Base-by-base conservation (phyloP, 2,329 filamentous ascomycete genomes). In the Tetracladium maxilliforme region DNA sequence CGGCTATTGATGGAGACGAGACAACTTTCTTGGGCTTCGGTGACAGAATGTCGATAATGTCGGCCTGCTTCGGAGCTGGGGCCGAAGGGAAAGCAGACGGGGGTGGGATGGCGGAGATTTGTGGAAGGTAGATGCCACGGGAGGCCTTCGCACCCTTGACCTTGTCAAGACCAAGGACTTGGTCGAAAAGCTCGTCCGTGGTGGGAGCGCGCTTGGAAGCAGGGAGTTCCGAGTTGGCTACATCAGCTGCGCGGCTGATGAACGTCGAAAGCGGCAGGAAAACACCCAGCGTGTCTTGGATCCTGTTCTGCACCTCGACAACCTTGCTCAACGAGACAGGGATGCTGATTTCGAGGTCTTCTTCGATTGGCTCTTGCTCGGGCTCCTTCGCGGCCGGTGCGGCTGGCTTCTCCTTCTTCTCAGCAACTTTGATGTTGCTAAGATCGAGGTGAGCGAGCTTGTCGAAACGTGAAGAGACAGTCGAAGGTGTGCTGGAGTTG, bases 221-320 rank as follows among this genome's bases (percentile, higher is more conserved):
- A 4, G 87, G 87, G 6, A 95, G 67, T 22, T 79, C 71, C 34
- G 90, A 77, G 52, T 95, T 95, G 31, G 90, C 90, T 14, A 92
- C 55, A 41, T 90, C 76, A 20, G 80, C 69, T 20, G 90, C 90
- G 27, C 84, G 77, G 28, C 73, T 66, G 45, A 98, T 71, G 55
- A 95, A 93, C 9, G 79, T 83, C 3, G 80, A 82, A 5, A 95
- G 58, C 10, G 87, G 84, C 23, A 94, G 58, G 44, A 73, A 78
- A 30, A 87, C 71, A 32, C 82, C 83, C 14, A 94, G 64, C 5
- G 70, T 74, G 27, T 74, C 59, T 41, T 86, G 66, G 37, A 95
- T 70, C 45, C 78, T 75, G 52, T 74, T 71, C 60, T 94, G 86
- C 17, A 79, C 73, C 38, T 81, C 73, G 27, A 84, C 57, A 10